These are phyloP conservation scores for Cercophora samala DNA, from an alignment of 495 filamentous ascomycete genomes.

Conservation along the genomic window DNA sequence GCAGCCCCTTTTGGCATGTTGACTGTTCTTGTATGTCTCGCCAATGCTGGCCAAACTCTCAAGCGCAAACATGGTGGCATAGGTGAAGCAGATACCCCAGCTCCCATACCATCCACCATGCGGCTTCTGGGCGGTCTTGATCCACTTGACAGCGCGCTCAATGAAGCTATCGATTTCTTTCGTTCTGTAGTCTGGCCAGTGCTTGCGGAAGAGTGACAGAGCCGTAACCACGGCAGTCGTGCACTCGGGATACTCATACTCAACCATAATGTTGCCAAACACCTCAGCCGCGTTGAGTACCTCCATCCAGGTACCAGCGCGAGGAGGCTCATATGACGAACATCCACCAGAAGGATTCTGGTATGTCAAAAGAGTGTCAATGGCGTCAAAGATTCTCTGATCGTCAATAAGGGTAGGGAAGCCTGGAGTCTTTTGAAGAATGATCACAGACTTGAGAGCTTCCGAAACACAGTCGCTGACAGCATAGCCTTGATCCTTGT, in stretches of 20 bases:
- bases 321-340: constrained; percentile 81
- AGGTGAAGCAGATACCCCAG: constrained; percentile 98
- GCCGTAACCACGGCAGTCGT: constrained; percentile 94
- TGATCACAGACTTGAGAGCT: constrained; percentile 79
- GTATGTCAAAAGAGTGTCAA: constrained; percentile 88
- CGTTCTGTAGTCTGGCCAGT: constrained; percentile 74
- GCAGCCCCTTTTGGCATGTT: constrained; percentile 67
- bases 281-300: constrained; percentile 92
- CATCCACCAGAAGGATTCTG: constrained; percentile 88
- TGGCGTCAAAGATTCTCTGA: constrained; percentile 74
- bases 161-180: constrained; percentile 72
- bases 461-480: constrained; percentile 94
- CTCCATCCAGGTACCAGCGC: constrained; percentile 75
- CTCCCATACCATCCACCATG: constrained; percentile 95
- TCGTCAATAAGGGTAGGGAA: constrained; percentile 73
- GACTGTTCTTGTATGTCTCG: constrained; percentile 73
- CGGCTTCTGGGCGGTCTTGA: constrained; percentile 70
- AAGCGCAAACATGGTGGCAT: constrained; percentile 91
- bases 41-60: constrained; percentile 79
- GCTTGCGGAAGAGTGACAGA: constrained; percentile 73
- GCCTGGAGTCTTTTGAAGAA: constrained; percentile 73
- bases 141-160: constrained; percentile 67
- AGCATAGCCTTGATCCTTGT: constrained; percentile 84
- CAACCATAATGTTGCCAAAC: constrained; percentile 95
- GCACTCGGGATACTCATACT: constrained; percentile 97